Evolutionary conservation across 768 basidiomycete species (phyloP).

Genomic region (Erythrobasidium yunnanense): DNA sequence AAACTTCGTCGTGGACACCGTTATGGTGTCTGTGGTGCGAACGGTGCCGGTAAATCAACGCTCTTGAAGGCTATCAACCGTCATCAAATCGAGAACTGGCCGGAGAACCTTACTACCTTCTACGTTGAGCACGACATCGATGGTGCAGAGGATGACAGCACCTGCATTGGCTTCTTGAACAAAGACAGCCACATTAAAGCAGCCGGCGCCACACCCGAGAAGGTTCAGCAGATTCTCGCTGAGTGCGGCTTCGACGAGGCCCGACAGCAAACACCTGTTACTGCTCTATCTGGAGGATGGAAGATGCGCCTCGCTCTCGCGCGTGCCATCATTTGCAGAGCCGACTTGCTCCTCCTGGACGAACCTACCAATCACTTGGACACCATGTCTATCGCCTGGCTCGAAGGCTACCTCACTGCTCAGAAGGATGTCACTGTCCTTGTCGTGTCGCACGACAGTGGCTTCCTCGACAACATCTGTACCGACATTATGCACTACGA

Average conservation of each 20-base stretch:
- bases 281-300: slow-evolving; percentile 90
- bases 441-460: slow-evolving; percentile 92
- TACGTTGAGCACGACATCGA: slow-evolving; percentile 93
- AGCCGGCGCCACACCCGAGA: slow-evolving; percentile 70
- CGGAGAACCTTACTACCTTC: slow-evolving; percentile 69
- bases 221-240: slow-evolving; percentile 64
- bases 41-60: slow-evolving; percentile 91
- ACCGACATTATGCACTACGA: slow-evolving; percentile 98
- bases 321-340: slow-evolving; percentile 92
- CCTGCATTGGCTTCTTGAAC: slow-evolving; percentile 37
- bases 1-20: slow-evolving; percentile 70
- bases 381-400: slow-evolving; percentile 71
- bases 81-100: slow-evolving; percentile 88
- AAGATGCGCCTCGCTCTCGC: slow-evolving; percentile 97
- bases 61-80: slow-evolving; percentile 90
- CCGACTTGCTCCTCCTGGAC: slow-evolving; percentile 49
- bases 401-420: slow-evolving; percentile 72
- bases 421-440: slow-evolving; percentile 79
- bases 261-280: slow-evolving; percentile 72
- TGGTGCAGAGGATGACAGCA: slow-evolving; percentile 34
- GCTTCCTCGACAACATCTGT: slow-evolving; percentile 88
- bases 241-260: slow-evolving; percentile 86
- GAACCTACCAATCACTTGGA: slow-evolving; percentile 87
- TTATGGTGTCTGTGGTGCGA: slow-evolving; percentile 91
- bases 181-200: slow-evolving; percentile 65